Evolutionary conservation across 1,284 basidiomycete species (phyloP).

Genomic region (Vanrija pseudolonga): DNA sequence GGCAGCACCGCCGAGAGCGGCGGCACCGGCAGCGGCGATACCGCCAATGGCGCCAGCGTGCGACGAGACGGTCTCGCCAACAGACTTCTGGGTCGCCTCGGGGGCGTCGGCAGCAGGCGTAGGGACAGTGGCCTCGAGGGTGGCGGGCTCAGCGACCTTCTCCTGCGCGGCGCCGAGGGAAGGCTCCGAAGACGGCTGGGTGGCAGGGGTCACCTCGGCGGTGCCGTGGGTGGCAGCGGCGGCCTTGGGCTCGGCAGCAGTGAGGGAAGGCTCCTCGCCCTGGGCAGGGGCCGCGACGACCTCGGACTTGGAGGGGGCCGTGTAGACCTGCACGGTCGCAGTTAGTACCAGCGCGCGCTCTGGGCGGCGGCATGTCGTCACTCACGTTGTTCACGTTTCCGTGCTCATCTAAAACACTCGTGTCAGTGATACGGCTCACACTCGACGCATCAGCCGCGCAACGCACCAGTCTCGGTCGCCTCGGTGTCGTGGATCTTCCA

Average conservation of each 20-base stretch:
- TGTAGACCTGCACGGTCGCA: slow-evolving; percentile 3
- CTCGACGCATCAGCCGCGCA: too few relatives aligned
- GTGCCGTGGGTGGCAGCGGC: slow-evolving; percentile 6
- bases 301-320: slow-evolving; percentile 5
- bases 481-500: slow-evolving; percentile 51
- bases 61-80: slow-evolving; percentile 12
- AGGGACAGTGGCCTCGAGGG: slow-evolving; percentile 24
- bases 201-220: too few relatives aligned
- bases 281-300: background rate
- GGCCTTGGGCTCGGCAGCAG: slow-evolving; percentile 2
- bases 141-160: slow-evolving; percentile 27
- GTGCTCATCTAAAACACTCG: slow-evolving; percentile 38
- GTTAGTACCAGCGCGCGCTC: background rate
- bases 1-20: slow-evolving; percentile 25
- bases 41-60: slow-evolving; percentile 26
- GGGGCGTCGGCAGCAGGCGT: background rate
- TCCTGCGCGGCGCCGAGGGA: slow-evolving; percentile 7
- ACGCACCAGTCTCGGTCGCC: slow-evolving; percentile 50
- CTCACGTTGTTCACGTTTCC: slow-evolving; percentile 51
- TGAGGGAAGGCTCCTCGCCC: background rate
- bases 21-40: slow-evolving; percentile 30
- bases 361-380: background rate
- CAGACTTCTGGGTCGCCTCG: slow-evolving; percentile 12
- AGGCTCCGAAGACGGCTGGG: too few relatives aligned
- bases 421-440: slow-evolving; percentile 9